Conservation (phyloP, 2,329 filamentous ascomycete genomes). For the Raffaelea arxii region DNA sequence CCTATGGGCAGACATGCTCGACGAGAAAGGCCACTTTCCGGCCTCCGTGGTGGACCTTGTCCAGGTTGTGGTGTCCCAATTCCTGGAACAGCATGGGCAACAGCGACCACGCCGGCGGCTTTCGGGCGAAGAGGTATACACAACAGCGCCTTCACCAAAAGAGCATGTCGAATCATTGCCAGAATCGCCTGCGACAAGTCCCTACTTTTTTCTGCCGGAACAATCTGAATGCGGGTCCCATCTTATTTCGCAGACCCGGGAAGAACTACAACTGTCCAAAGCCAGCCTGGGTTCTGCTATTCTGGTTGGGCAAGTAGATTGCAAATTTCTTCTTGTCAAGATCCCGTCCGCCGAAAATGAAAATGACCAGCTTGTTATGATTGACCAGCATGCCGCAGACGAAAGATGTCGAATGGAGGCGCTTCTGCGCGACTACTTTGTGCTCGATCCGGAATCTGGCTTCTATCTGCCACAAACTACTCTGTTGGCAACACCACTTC, state of each 20-base stretch:
- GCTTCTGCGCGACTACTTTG: slow-evolving; percentile 50
- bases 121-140: no score
- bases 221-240: no score
- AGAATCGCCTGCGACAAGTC: no score
- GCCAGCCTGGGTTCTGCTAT: slow-evolving; percentile 46
- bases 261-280: slow-evolving; percentile 45
- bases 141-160: no score
- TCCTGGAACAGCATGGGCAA: slow-evolving; percentile 63
- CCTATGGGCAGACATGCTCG: slow-evolving; percentile 27
- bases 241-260: no score
- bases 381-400: slow-evolving; percentile 94
- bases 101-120: no score
- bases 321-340: slow-evolving; percentile 75
- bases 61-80: slow-evolving; percentile 59
- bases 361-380: slow-evolving; percentile 47
- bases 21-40: slow-evolving; percentile 38
- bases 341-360: slow-evolving; percentile 32
- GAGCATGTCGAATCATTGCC: no score
- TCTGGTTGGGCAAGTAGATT: slow-evolving; percentile 75
- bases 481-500: slow-evolving; percentile 40
- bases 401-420: slow-evolving; percentile 74
- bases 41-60: slow-evolving; percentile 54
- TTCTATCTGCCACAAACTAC: slow-evolving; percentile 19
- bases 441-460: neutral
- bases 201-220: no score